These are phyloP conservation scores for Talaromyces trachyspermus DNA, from an alignment of 495 filamentous ascomycete genomes.

Conservation along the genomic window DNA sequence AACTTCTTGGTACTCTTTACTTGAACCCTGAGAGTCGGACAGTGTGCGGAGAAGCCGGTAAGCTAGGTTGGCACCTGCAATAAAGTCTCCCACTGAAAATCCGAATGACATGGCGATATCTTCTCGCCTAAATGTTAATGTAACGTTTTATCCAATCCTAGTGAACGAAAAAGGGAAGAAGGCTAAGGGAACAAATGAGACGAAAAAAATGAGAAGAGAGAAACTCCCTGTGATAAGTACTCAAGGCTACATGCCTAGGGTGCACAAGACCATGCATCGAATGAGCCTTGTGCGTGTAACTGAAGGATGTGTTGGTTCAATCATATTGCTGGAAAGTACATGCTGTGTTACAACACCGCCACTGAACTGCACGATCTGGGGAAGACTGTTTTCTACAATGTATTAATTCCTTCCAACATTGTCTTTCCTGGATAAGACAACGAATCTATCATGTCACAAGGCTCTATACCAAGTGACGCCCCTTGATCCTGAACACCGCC, in stretches of 20 bases:
- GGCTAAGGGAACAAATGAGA: not conserved
- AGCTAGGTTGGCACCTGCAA: slow-evolving; percentile 13
- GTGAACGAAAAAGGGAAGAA: too few relatives aligned
- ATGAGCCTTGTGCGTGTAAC: not conserved
- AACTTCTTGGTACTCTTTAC: slow-evolving; percentile 12
- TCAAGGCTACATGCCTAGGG: too few relatives aligned
- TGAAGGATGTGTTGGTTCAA: not conserved
- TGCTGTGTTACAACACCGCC: not conserved
- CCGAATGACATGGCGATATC: slow-evolving; percentile 13
- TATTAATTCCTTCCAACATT: too few relatives aligned
- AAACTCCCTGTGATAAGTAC: too few relatives aligned
- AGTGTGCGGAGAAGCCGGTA: slow-evolving; percentile 10
- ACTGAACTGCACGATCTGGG: not conserved
- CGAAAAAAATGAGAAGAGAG: not conserved
- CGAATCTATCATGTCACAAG: too few relatives aligned
- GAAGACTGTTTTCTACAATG: too few relatives aligned
- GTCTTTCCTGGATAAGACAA: too few relatives aligned
- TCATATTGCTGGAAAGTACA: not conserved
- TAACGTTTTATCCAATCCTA: too few relatives aligned
- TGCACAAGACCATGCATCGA: too few relatives aligned
- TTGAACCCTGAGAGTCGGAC: slow-evolving; percentile 10
- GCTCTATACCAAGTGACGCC: too few relatives aligned
- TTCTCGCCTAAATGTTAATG: too few relatives aligned
- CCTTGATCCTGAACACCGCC: too few relatives aligned
- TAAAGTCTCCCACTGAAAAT: slow-evolving; percentile 12